Evolutionary conservation across 2,329 filamentous ascomycete genomes (phyloP), one percentile per base, ranked within the genome.

Genomic region (Helotiales sp.): DNA sequence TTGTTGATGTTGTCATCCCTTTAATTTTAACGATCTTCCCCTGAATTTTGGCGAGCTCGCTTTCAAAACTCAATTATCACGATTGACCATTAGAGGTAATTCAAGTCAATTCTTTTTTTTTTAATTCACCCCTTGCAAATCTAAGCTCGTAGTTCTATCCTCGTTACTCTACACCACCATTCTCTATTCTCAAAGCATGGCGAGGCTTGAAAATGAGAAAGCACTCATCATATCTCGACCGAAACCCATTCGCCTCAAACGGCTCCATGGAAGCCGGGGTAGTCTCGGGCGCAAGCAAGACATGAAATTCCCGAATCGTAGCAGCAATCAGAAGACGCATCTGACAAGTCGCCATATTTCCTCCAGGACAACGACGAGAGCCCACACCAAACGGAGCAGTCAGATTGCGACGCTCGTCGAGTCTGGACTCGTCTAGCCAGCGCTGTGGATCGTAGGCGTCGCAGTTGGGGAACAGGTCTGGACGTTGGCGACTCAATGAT

Each of bases 221-320:
- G 26, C 64, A 66, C 47, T 52, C 57, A 40, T 66, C 64, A n/a
- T 43, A 24, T 20, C 64, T 57, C 22, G 64, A 66, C n/a, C 64
- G 58, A 45, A 55, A 66, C 8, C 64, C 64, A 17, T 66, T 66
- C 13, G 64, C 64, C 57, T 66, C 64, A 34, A 66, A 66, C 45
- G 64, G 64, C 24, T 28, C 58, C 64, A 66, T 66, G 11, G 64
- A 47, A 15, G 24, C 32, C 3, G 64, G 64, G 3, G 64, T 66
- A 28, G 64, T 66, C 64, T 66, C 57, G 15, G 64, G 64, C 4
- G 64, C 64, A 5, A 66, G 10, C 58, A 34, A 58, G n/a, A 66
- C 24, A 28, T 26, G 10, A 30, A 66, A 66, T 0, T 24, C 49
- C 5, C 57, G 47, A 22, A 66, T 26, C 47, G 47, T 40, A 11